Evolutionary conservation across 163 green algal genomes (phyloP).

Genomic region (Scenedesmus sp.): DNA sequence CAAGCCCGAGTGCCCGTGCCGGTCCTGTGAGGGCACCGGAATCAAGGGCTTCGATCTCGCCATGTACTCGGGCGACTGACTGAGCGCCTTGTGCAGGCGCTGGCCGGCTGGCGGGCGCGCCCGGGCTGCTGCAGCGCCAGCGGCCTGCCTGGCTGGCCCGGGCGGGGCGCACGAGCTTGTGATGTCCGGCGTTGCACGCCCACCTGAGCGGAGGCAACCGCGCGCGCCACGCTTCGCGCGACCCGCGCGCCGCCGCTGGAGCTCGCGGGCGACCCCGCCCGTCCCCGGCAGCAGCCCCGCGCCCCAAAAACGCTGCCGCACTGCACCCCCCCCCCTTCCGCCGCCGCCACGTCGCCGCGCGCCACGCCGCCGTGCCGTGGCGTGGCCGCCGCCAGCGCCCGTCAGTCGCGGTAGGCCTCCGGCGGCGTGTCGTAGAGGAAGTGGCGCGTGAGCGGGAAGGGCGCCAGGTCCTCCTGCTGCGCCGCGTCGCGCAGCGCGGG

Average conservation of each 20-base stretch:
- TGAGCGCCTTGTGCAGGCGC: no score
- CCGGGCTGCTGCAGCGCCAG: no score
- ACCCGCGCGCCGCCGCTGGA: no score
- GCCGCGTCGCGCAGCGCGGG: conserved; percentile 21
- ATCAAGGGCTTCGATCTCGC: conserved; percentile 29
- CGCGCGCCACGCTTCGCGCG: no score
- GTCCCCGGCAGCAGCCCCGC: no score
- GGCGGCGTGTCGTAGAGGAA: conserved; percentile 42
- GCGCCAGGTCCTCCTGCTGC: conserved; percentile 37
- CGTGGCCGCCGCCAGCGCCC: background rate
- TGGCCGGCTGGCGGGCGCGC: no score
- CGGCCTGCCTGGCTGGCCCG: no score
- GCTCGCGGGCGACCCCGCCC: no score
- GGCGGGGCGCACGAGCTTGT: no score
- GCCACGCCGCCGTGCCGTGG: no score
- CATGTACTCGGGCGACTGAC: conserved; percentile 21
- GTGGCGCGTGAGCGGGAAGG: conserved; percentile 43
- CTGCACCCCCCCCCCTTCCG: background rate
- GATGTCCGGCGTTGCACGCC: no score
- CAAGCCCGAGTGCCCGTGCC: conserved; percentile 30
- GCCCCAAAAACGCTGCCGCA: background rate
- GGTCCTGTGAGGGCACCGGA: conserved; percentile 28
- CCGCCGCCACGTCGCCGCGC: background rate
- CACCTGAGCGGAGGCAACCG: no score
- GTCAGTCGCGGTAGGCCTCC: conserved; percentile 29